A percentile compares a stretch with the other conserved stretches of the same genome.
Conservation (phyloP, 202 grass and related monocot genomes). For the Panicum hallii region DNA sequence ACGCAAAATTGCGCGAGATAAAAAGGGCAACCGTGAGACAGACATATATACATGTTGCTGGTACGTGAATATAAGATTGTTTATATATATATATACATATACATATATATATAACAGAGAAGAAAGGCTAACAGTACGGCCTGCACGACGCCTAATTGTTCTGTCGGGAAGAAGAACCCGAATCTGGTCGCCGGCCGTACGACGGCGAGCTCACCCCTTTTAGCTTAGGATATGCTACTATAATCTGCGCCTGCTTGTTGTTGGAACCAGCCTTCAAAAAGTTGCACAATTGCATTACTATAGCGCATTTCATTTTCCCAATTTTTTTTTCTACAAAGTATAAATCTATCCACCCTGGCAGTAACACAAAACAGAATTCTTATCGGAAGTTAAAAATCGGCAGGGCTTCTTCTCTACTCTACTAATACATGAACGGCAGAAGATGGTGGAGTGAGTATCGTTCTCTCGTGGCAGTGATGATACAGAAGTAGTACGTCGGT, state of each 20-base stretch:
- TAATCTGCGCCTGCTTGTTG: constrained; percentile 20
- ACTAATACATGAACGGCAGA: too few relatives aligned
- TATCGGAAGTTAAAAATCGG: too few relatives aligned
- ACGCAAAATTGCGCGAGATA: too few relatives aligned
- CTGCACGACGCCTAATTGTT: constrained; percentile 39
- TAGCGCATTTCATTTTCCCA: neutral
- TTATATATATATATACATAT: neutral
- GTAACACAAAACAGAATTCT: too few relatives aligned
- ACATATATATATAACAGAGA: too few relatives aligned
- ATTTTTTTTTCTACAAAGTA: neutral
- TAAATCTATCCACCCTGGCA: neutral
- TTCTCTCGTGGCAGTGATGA: too few relatives aligned
- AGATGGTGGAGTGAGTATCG: too few relatives aligned
- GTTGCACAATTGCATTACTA: neutral
- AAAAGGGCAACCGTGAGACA: neutral
- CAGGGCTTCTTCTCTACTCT: too few relatives aligned
- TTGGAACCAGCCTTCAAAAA: constrained; percentile 1
- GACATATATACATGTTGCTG: too few relatives aligned
- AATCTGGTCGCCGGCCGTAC: constrained; percentile 57
- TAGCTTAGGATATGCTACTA: constrained; percentile 42
- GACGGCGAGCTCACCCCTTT: constrained; percentile 2
- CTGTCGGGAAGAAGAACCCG: constrained; percentile 33
- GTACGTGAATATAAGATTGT: neutral
- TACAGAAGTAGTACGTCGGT: too few relatives aligned
- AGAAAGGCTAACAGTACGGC: constrained; percentile 10